Evolutionary conservation across 805 yeast species (phyloP).

Genomic region (Maudiozyma barnettii): DNA sequence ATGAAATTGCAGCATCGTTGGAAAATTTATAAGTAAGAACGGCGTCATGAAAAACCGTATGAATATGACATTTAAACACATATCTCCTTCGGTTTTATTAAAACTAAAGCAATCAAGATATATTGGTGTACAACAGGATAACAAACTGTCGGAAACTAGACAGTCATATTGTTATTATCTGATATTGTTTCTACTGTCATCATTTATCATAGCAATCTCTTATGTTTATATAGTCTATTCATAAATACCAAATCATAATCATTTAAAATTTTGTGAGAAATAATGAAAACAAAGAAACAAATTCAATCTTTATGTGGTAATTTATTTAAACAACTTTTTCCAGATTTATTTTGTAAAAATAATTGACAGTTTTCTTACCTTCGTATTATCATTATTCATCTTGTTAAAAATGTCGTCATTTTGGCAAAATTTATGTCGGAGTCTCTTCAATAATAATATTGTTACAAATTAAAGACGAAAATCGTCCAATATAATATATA

Average conservation of each 20-base stretch:
- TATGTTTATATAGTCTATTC: neutral
- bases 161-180: neutral
- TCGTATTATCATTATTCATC: no score
- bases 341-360: no score
- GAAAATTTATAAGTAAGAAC: conserved; percentile 38
- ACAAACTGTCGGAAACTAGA: no score
- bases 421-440: no score
- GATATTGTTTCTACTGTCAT: neutral
- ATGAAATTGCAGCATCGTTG: conserved; percentile 92
- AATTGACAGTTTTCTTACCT: no score
- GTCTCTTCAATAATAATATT: no score
- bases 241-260: neutral
- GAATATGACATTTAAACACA: neutral
- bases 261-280: neutral
- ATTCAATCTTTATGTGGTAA: no score
- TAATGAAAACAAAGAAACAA: neutral
- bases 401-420: no score
- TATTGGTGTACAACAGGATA: no score
- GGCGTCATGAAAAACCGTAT: neutral
- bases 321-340: no score
- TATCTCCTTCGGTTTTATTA: neutral
- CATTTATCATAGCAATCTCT: neutral
- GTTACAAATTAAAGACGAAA: no score
- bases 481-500: no score
- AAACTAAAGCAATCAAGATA: neutral